Conservation (phyloP, 345 rosid genomes). For the Salix dunnii region DNA sequence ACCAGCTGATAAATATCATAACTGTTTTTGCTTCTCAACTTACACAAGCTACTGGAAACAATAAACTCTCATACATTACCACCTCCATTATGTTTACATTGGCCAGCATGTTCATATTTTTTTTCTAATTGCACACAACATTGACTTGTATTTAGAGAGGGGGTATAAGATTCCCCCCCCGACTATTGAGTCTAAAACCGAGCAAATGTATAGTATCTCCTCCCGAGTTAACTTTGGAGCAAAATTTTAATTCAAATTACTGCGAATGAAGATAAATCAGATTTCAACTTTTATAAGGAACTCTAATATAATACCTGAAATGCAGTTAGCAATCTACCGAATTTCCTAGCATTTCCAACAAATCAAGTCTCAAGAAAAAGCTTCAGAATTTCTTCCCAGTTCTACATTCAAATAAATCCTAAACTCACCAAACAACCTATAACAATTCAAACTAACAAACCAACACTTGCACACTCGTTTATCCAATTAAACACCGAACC, state of each 20-base stretch:
- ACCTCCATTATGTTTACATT: background rate
- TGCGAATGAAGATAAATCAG: background rate
- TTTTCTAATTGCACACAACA: no score
- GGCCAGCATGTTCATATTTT: no score
- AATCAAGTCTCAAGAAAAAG: background rate
- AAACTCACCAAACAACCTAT: background rate
- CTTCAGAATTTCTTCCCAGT: background rate
- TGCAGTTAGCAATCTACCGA: background rate
- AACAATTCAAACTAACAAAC: background rate
- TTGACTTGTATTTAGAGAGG: no score
- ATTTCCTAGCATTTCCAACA: background rate
- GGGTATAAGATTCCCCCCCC: background rate
- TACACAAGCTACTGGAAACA: background rate
- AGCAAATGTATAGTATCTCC: background rate
- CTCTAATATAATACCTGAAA: background rate
- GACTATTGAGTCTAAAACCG: background rate
- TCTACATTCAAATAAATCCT: background rate
- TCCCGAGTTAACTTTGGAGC: background rate
- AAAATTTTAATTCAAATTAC: background rate
- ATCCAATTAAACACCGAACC: background rate
- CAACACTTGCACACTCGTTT: background rate
- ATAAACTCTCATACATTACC: background rate
- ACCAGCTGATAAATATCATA: background rate
- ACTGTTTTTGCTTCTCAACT: background rate
- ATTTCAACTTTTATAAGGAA: background rate